phyloP scores from a whole-genome alignment of 441 rosid species.

The Erodium moschatum region DNA sequence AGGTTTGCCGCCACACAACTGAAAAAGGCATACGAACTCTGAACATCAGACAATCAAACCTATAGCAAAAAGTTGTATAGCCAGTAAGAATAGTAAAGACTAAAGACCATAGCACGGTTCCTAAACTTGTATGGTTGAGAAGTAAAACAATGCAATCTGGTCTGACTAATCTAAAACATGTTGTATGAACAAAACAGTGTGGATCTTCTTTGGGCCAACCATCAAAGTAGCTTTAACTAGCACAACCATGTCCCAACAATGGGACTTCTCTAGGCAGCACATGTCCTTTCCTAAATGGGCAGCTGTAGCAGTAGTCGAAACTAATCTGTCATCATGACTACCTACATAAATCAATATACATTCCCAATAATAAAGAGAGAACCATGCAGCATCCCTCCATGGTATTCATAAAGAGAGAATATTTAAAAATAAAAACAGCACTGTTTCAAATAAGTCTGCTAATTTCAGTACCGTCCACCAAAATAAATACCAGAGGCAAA shows the following conservation, averaged over 20 bases:
- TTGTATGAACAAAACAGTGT: too few relatives aligned
- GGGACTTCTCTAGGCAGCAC: not conserved
- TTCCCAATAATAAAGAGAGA: not conserved
- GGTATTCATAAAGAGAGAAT: not conserved
- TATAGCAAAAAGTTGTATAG: not conserved
- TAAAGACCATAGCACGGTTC: not conserved
- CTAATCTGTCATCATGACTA: not conserved
- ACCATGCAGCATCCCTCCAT: not conserved
- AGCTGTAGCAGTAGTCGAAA: not conserved
- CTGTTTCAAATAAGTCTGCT: not conserved
- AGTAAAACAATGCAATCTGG: not conserved
- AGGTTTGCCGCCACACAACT: conserved; percentile 28
- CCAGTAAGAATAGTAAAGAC: not conserved
- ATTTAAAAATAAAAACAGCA: not conserved
- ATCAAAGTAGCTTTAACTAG: too few relatives aligned
- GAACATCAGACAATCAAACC: not conserved
- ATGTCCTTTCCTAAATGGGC: not conserved
- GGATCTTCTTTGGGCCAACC: too few relatives aligned
- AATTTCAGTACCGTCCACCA: not conserved
- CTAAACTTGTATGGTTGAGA: not conserved
- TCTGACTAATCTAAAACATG: not conserved
- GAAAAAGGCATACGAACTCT: not conserved
- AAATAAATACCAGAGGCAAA: not conserved
- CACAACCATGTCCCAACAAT: too few relatives aligned
- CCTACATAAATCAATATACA: not conserved